Base-by-base conservation (phyloP, 2,329 filamentous ascomycete genomes). In the Colletotrichum trifolii region DNA sequence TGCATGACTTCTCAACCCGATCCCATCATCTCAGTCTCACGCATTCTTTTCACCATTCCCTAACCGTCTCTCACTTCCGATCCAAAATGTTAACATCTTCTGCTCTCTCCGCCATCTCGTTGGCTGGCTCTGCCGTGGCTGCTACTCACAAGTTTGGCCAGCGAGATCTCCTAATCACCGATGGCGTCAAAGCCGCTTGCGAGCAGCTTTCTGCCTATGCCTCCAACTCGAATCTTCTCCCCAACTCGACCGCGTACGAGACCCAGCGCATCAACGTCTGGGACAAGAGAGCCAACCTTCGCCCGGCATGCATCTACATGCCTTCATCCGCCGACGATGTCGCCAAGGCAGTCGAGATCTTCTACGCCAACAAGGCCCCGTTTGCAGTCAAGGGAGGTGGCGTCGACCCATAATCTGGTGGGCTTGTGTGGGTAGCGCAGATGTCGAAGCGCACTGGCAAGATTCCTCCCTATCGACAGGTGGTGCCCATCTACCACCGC, bases 61-160 rank as follows among this genome's bases (percentile, higher is more conserved):
- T 17, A 17, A 17, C 38, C 25, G 15, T 15, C 12, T 17, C 17
- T 5, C 12, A 8, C 8, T 35, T 1, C 4, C 3, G 6, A 35
- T n/a, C 0, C 4, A 56, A 4, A 2, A 56, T 47, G 35, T 56
- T 47, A 15, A 33, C 35, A 39, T 15, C 35, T 13, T 12, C 43
- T n/a, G 81, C 84, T 6, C 75, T 82, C 1, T 55, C 53, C 53
- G n/a, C n/a, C 13, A 10, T 55, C 2, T 12, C 46, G 34, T 35
- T 55, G n/a, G 53, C 40, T 12, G 8, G 53, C 15, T 55, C 53
- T 46, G 53, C 53, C 34, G 53, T 42, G 25, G 53, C 53, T 9
- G 33, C n/a, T 10, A 47, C n/a, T 12, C 34, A 10, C n/a, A 55
- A 47, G 53, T 47, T 25, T 10, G 53, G 53, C 4, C 33, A 42